These are phyloP conservation scores for Nemania abortiva DNA, from an alignment of 2,329 filamentous ascomycete genomes.

Conservation along the genomic window DNA sequence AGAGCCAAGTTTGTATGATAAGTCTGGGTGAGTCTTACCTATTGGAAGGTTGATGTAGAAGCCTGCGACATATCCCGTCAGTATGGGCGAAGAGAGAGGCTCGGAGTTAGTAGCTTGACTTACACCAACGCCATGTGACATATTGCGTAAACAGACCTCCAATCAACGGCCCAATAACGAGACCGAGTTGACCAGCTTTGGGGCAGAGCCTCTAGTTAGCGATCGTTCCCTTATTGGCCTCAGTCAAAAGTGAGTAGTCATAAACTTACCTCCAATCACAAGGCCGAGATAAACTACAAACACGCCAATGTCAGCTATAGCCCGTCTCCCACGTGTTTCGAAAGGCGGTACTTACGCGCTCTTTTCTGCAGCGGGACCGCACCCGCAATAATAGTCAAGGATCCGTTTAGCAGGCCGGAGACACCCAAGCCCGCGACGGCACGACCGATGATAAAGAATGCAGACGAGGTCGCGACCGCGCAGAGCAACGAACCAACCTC, in stretches of 20 bases:
- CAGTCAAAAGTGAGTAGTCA: constrained; percentile 49
- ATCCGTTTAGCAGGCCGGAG: constrained; percentile 65
- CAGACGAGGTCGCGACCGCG: constrained; percentile 60
- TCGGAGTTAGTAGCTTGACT: constrained; percentile 5
- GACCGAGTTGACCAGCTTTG: constrained; percentile 34
- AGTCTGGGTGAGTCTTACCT: constrained; percentile 33
- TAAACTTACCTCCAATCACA: constrained; percentile 59
- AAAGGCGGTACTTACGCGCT: constrained; percentile 48
- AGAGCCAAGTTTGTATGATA: neutral
- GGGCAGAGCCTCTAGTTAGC: constrained; percentile 16
- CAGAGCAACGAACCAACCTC: constrained; percentile 69
- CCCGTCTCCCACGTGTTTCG: neutral
- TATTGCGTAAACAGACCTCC: constrained; percentile 39
- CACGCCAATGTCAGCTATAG: constrained; percentile 14
- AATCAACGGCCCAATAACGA: constrained; percentile 41
- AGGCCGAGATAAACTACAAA: constrained; percentile 54
- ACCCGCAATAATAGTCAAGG: constrained; percentile 62
- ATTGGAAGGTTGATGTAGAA: constrained; percentile 61
- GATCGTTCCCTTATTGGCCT: neutral
- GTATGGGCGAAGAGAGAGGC: constrained; percentile 37
- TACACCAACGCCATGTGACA: constrained; percentile 42
- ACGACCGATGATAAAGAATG: constrained; percentile 67
- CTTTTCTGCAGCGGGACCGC: constrained; percentile 57
- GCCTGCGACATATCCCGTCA: constrained; percentile 46
- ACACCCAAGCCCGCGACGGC: constrained; percentile 66